Evolutionary conservation across 2,329 filamentous ascomycete species (phyloP).

Genomic region (Clarireedia monteithiana): DNA sequence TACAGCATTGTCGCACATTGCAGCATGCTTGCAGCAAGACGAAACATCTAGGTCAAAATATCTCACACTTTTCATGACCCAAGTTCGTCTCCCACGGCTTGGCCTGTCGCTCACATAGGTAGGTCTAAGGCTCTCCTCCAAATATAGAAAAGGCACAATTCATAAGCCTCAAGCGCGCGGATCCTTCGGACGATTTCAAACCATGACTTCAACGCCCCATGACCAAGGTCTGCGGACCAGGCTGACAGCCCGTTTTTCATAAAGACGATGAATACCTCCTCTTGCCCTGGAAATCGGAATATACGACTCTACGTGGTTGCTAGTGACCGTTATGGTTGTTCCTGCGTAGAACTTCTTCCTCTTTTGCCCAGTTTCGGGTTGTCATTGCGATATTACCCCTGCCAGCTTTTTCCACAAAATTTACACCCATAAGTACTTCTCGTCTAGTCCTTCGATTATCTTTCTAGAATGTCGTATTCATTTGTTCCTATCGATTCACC

Average conservation of each 20-base stretch:
- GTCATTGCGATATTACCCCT: background rate
- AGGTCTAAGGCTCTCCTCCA: background rate
- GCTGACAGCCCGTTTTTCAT: slow-evolving; percentile 1
- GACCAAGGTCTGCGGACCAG: background rate
- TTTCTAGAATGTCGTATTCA: slow-evolving; percentile 6
- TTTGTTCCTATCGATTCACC: background rate
- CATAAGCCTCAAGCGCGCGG: slow-evolving; percentile 4
- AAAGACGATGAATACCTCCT: background rate
- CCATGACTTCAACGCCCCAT: background rate
- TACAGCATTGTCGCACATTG: too few species aligned
- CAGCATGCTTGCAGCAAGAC: too few species aligned
- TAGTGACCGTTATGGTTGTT: background rate
- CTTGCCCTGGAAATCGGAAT: background rate
- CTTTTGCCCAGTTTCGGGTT: background rate
- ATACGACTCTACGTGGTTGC: background rate
- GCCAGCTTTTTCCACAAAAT: background rate
- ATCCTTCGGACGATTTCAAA: background rate
- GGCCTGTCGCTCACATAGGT: background rate
- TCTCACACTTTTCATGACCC: background rate
- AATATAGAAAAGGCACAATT: background rate
- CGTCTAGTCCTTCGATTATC: background rate
- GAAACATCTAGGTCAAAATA: background rate
- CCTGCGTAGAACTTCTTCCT: background rate
- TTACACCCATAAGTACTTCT: background rate
- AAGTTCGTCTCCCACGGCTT: background rate